Evolutionary conservation across 2,329 filamentous ascomycete species (phyloP), one percentile per base, ranked within the genome.

Genomic region (Rutstroemia sp.): DNA sequence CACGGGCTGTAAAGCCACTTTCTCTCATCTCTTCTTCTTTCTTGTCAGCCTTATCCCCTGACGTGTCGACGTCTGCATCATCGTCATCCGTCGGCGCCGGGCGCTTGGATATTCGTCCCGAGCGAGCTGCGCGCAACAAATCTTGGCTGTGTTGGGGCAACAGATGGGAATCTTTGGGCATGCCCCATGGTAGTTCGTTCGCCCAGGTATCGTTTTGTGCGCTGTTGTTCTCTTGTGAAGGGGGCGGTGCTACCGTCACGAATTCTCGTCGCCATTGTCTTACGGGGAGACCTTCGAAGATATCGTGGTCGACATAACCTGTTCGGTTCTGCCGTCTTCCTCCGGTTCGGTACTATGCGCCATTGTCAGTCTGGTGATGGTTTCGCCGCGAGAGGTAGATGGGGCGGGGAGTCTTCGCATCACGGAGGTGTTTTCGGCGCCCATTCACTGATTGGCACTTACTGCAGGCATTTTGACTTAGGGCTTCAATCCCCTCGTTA

Each of bases 131-230:
- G 56, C 88, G 85, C 14, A 96, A 77, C 5, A 96, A 78, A 61
- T 92, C 88, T 66, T 94, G 88, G 53, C 87, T 92, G 69, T 91
- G 87, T 1, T 86, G 80, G 0, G 88, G 81, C 9, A 96, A 76
- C 34, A 95, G 77, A 57, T 87, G 81, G 30, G 83, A 88, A 69
- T 96, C 92, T 65, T 88, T 88, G 40, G 92, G 92, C 89, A 96
- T 92, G 46, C 82, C 82, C 61, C 81, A 77, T 3, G 89, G 85
- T 17, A 90, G 79, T 68, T 96, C 92, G 48, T 77, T 68, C n/a
- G 84, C 85, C 81, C 87, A 92, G 52, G 82, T 76, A 68, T 87
- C 82, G 65, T 84, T 82, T 63, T 79, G 79, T 60, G 83, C 68
- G 34, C 74, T 77, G 34, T 74, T 76, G 27, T 78, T 82, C 64